Evolutionary conservation across 1,284 basidiomycete species (phyloP), one percentile per base, ranked within the genome.

Genomic region (Boletellus deceptivus): DNA sequence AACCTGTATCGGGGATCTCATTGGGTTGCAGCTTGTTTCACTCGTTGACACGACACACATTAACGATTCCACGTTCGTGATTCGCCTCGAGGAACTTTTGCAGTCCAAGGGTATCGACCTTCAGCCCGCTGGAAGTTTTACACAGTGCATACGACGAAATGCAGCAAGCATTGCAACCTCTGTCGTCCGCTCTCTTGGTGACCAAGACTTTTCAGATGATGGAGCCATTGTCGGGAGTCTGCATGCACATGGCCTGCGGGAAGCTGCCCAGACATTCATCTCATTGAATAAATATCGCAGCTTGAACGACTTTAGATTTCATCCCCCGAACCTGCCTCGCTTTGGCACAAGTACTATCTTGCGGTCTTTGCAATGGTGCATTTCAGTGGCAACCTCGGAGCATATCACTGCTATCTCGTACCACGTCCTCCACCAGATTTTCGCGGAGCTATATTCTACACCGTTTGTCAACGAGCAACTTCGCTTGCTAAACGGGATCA

Each of bases 381-480:
- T 65, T 17, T 61, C 59, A 9, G 66, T 68, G 17, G 63, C 74
- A 6, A 64, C 72, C 4, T 63, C 70, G 13, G 70, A 71, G 18
- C 71, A 77, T 39, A 68, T 67, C 16, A 70, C 73, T 17, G 76
- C 81, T 9, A 79, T 83, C 44, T 82, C 84, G 3, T 94, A 92
- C 65, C 87, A 92, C 56, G 78, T 91, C 38, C 66, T 93, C 18
- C 83, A 89, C 49, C 80, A 83, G 48, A 72, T 96, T 9, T 83
- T 96, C 56, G 75, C 84, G 7, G 75, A 77, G 36, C 72, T 94
- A 25, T 78, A 89, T 53, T 68, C 72, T 3, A 82, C 84, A 0
- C 84, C 84, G n/a, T 76, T 98, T 38, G 78, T 96, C 55, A 91
- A 92, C 63, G 92, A 97, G 62, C 92, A 97, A 66, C 69, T 86